Evolutionary conservation across 1,284 basidiomycete genomes (phyloP), one percentile per base, ranked within the genome.

Genomic region (Leccinum variabile): DNA sequence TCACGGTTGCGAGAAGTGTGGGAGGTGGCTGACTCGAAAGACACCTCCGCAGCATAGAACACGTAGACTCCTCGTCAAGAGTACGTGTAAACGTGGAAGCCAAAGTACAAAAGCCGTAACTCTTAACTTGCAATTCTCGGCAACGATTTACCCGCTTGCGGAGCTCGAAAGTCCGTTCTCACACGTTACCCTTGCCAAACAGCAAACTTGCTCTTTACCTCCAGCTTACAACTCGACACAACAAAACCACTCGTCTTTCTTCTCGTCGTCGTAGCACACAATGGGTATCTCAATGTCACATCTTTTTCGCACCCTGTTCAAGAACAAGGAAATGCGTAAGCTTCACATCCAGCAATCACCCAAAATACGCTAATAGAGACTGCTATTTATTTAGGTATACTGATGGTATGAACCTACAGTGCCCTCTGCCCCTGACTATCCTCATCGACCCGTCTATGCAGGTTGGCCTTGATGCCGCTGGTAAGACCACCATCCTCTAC

Each of bases 271-370:
- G 63, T 69, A 68, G 69, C 65, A 72, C 76, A 80, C 75, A 77
- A 95, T 95, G 93, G 93, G 94, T 89, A 82, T 96, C 70, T 88
- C 87, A 54, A 81, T 96, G 72, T 96, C 94, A 70, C 85, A 80
- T 73, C 82, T 95, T 60, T 87, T 97, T 75, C 85, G 87, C 65
- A 87, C 86, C 78, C 86, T 99, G 78, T 96, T 99, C 75, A 97
- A 97, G 81, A 98, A 98, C 87, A 97, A 92, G 86, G 97, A 99
- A 82, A 98, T 99, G 96, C 95, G 97, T 96, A 79, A 77, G 94
- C 86, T 46, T 54, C 30, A 68, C 66, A 67, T 50, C 25, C 54
- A 56, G 67, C 68, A 68, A 69, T 70, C 64, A 63, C 70, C 69
- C 63, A 68, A 28, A 68, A 10, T 65, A 67, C 70, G 70, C 65